Percentiles rank a stretch among this genome's conserved stretches.
Evolutionary conservation across 2,329 filamentous ascomycete species (phyloP).

Genomic region (Trichoderma koningiopsis): DNA sequence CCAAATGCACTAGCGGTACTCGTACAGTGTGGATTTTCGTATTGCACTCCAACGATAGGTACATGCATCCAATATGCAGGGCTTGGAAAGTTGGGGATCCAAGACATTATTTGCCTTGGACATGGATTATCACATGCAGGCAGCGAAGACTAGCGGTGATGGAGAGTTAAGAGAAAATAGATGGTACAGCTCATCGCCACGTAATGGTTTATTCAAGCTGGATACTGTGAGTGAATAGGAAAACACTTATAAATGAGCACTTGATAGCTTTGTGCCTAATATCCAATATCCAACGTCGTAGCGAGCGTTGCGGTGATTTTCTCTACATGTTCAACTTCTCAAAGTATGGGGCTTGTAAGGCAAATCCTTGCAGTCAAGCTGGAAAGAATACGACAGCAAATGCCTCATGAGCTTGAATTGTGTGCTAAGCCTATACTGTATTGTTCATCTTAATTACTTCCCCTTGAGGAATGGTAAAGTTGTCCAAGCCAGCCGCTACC

Average conservation of each 20-base stretch:
- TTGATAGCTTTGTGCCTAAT: background rate
- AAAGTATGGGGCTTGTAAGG: background rate
- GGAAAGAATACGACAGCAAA: background rate
- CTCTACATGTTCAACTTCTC: background rate
- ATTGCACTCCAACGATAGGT: background rate
- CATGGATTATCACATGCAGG: conserved; percentile 13
- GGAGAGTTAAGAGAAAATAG: background rate
- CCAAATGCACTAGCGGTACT: background rate
- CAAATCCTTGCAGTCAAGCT: background rate
- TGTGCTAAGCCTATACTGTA: background rate
- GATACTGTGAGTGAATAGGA: background rate
- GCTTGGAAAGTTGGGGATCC: background rate
- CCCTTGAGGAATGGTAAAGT: background rate
- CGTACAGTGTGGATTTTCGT: background rate
- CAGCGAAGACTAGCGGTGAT: background rate
- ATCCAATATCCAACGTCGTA: background rate
- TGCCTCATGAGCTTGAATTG: background rate
- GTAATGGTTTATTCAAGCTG: background rate
- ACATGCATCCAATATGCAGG: background rate
- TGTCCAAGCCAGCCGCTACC: background rate
- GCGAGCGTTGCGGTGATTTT: background rate
- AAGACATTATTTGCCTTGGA: background rate
- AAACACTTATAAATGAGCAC: background rate
- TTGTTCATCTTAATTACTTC: background rate
- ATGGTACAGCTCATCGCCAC: background rate